Evolutionary conservation across 768 basidiomycete genomes (phyloP).

Genomic region (Scleroderma bovista): DNA sequence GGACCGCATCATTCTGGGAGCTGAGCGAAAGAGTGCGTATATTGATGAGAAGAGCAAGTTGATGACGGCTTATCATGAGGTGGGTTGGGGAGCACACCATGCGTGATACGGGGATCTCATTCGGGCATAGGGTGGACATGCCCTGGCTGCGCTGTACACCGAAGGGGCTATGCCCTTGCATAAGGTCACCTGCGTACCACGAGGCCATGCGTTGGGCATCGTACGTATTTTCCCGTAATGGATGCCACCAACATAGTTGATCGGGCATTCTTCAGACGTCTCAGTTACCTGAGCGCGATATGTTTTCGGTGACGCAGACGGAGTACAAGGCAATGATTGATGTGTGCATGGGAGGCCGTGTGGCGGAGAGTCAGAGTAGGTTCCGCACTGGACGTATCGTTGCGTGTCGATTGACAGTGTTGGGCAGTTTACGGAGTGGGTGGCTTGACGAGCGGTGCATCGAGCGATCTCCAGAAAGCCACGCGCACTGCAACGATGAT

Average conservation of each 20-base stretch:
- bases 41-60: constrained; percentile 83
- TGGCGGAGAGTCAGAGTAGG: constrained; percentile 87
- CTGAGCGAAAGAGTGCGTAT: constrained; percentile 85
- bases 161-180: constrained; percentile 95
- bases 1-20: constrained; percentile 97
- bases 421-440: constrained; percentile 77
- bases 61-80: constrained; percentile 96
- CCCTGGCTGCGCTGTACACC: constrained; percentile 91
- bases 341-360: constrained; percentile 90
- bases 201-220: constrained; percentile 88
- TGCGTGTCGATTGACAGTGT: constrained; percentile 5
- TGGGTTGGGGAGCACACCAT: constrained; percentile 23
- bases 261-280: constrained; percentile 48
- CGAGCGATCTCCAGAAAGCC: constrained; percentile 79
- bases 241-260: constrained; percentile 8
- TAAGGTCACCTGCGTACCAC: constrained; percentile 96
- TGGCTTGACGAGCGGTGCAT: constrained; percentile 87
- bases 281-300: constrained; percentile 72
- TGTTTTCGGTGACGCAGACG: constrained; percentile 61
- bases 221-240: constrained; percentile 39
- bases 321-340: constrained; percentile 83
- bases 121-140: constrained; percentile 72
- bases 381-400: constrained; percentile 7
- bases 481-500: constrained; percentile 76
- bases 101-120: constrained; percentile 5